phyloP scores from a whole-genome alignment of 2,329 filamentous ascomycete genomes.

The Trichoderma koningiopsis region DNA sequence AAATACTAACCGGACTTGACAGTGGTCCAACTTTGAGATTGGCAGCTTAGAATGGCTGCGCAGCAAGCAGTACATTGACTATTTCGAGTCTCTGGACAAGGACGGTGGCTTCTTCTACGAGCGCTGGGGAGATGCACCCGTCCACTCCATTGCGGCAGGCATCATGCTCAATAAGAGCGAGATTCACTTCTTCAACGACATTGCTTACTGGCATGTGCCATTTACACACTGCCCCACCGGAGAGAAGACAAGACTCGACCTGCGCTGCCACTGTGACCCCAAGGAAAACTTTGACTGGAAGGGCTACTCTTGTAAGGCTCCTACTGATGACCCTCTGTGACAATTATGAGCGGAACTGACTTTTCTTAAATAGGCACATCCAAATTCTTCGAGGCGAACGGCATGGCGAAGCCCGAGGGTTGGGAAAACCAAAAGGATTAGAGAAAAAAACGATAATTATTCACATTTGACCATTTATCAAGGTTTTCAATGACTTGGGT shows the following conservation, averaged over 20 bases:
- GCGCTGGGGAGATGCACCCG: slow-evolving; percentile 95
- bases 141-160: slow-evolving; percentile 93
- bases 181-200: slow-evolving; percentile 98
- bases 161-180: slow-evolving; percentile 89
- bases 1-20: slow-evolving; percentile 30
- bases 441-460: not conserved
- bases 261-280: slow-evolving; percentile 93
- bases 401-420: slow-evolving; percentile 78
- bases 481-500: not conserved
- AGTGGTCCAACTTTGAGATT: slow-evolving; percentile 99
- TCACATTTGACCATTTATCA: not conserved
- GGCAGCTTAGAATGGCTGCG: slow-evolving; percentile 93
- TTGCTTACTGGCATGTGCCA: slow-evolving; percentile 95
- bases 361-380: slow-evolving; percentile 56
- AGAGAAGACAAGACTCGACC: slow-evolving; percentile 78
- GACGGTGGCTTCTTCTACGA: slow-evolving; percentile 99
- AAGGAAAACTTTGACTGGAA: slow-evolving; percentile 99
- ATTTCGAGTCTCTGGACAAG: slow-evolving; percentile 82
- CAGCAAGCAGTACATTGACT: slow-evolving; percentile 85
- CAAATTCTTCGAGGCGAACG: slow-evolving; percentile 81
- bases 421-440: slow-evolving; percentile 71
- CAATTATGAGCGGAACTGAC: slow-evolving; percentile 22
- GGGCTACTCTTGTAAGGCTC: slow-evolving; percentile 83
- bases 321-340: not conserved
- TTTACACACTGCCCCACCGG: slow-evolving; percentile 97